These are phyloP conservation scores for Plenodomus lindquistii DNA, from an alignment of 2,329 filamentous ascomycete genomes.

Conservation along the genomic window DNA sequence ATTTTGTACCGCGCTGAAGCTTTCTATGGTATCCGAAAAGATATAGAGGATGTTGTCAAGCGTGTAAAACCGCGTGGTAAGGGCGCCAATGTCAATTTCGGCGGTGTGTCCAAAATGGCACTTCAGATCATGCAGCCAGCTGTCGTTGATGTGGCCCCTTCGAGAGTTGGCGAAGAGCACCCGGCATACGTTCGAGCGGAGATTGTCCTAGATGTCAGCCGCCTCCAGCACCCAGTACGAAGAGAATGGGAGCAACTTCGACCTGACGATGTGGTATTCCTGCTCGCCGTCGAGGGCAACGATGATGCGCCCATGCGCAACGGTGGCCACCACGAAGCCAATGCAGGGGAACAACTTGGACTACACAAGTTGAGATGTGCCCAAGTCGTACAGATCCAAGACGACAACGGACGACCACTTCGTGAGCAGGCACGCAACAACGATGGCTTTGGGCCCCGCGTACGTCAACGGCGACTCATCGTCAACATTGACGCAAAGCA, in stretches of 20 bases:
- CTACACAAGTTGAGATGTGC: constrained; percentile 76
- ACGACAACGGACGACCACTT: constrained; percentile 78
- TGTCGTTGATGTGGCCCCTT: constrained; percentile 81
- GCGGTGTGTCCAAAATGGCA: constrained; percentile 90
- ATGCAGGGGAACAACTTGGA: constrained; percentile 64
- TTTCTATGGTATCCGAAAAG: constrained; percentile 90
- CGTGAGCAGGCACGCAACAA: constrained; percentile 63
- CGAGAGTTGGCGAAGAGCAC: constrained; percentile 78
- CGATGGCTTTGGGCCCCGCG: constrained; percentile 64
- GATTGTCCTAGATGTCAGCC: constrained; percentile 79
- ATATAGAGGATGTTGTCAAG: constrained; percentile 81
- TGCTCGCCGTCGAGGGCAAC: constrained; percentile 73
- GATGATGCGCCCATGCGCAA: constrained; percentile 59
- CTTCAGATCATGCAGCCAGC: constrained; percentile 83
- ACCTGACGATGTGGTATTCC: constrained; percentile 85
- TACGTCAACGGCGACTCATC: constrained; percentile 70
- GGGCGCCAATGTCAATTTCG: constrained; percentile 70
- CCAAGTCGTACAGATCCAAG: constrained; percentile 81
- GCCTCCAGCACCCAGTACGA: constrained; percentile 73
- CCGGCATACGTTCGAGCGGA: constrained; percentile 88
- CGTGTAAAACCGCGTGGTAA: constrained; percentile 72
- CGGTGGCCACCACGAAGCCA: constrained; percentile 52
- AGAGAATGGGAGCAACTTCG: constrained; percentile 89
- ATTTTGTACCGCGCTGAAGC: constrained; percentile 86
- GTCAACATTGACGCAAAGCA: constrained; percentile 78